Conservation (phyloP, 805 yeast genomes). For the Teunomyces pallodes region DNA sequence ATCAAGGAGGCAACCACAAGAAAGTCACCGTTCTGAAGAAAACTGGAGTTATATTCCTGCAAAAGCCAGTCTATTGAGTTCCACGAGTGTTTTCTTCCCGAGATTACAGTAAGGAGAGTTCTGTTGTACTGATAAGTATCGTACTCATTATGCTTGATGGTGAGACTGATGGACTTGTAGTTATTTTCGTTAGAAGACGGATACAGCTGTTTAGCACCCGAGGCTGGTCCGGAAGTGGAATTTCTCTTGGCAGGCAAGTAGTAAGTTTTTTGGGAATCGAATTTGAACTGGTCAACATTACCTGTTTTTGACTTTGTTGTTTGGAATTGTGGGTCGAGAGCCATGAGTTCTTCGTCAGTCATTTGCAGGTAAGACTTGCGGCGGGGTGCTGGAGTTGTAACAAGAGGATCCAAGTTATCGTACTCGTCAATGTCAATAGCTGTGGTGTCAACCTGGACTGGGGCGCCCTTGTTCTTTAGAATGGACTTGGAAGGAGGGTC, state of each 20-base stretch:
- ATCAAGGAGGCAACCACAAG: slow-evolving; percentile 35
- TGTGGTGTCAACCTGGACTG: slow-evolving; percentile 24
- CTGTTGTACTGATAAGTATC: slow-evolving; percentile 17
- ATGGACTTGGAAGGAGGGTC: slow-evolving; percentile 40
- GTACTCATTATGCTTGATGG: slow-evolving; percentile 43
- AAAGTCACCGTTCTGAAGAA: slow-evolving; percentile 39
- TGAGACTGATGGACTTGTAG: slow-evolving; percentile 37
- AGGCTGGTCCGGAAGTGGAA: slow-evolving; percentile 7
- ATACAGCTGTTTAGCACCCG: slow-evolving; percentile 13
- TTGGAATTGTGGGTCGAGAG: slow-evolving; percentile 51
- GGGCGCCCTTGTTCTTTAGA: slow-evolving; percentile 34
- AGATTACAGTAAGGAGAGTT: slow-evolving; percentile 35
- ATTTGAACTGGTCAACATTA: slow-evolving; percentile 44
- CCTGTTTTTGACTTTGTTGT: slow-evolving; percentile 33
- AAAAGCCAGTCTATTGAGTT: slow-evolving; percentile 40
- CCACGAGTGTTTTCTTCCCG: slow-evolving; percentile 46
- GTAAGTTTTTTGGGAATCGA: slow-evolving; percentile 37
- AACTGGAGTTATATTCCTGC: slow-evolving; percentile 11
- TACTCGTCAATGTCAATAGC: slow-evolving; percentile 15
- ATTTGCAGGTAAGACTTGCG: slow-evolving; percentile 49
- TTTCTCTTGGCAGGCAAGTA: slow-evolving; percentile 10
- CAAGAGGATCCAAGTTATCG: slow-evolving; percentile 5
- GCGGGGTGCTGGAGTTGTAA: slow-evolving; percentile 14
- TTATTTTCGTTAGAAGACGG: slow-evolving; percentile 36
- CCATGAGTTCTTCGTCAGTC: slow-evolving; percentile 54